Conservation (phyloP, 2,329 filamentous ascomycete species). For the Fusarium napiforme region DNA sequence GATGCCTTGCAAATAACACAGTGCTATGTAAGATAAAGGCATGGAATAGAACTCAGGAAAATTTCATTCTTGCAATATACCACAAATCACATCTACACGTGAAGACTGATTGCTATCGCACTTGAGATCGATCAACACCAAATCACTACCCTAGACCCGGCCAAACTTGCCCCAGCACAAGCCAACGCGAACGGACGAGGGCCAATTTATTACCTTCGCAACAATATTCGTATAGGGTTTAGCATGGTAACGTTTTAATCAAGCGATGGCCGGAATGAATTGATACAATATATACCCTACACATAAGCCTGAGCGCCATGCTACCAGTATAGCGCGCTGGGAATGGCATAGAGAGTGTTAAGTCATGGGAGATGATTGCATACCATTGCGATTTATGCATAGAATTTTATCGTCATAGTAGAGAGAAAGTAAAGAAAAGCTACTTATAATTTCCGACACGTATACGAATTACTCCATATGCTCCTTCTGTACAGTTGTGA, state of each 20-base stretch:
- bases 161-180: too few species aligned
- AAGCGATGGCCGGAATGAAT: neutral
- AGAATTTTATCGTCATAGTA: neutral
- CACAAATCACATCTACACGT: neutral
- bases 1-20: neutral
- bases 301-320: neutral
- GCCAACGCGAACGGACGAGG: neutral
- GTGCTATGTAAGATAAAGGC: too few species aligned
- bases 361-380: neutral
- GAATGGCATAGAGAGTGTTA: neutral
- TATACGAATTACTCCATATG: neutral
- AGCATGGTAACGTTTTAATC: too few species aligned
- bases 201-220: neutral
- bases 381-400: conserved; percentile 9
- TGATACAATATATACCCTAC: neutral
- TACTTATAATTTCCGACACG: neutral
- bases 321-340: neutral
- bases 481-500: neutral
- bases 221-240: neutral
- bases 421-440: neutral
- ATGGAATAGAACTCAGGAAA: neutral
- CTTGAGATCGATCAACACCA: neutral
- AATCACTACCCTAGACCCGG: neutral
- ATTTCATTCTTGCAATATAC: neutral
- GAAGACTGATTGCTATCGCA: too few species aligned